Base-by-base conservation (phyloP, 306 rosid species). In the Cucumis melo region DNA sequence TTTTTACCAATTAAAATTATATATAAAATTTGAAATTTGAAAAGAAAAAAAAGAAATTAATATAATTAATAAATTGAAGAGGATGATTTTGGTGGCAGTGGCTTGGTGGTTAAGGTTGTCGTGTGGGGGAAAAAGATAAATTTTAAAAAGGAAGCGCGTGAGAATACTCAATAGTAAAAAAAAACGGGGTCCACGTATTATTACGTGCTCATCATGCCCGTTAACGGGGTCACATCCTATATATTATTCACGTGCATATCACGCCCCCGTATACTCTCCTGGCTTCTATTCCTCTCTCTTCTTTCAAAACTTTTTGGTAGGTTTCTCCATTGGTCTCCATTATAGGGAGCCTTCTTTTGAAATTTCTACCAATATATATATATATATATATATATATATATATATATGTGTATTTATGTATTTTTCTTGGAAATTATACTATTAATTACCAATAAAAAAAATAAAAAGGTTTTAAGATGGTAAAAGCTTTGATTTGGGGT, bases 41-140 rank as follows among this genome's bases (percentile, higher is more conserved):
- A 61, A 64, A 36, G 1, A n/a, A n/a, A n/a, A n/a, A n/a, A n/a
- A n/a, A n/a, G n/a, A n/a, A n/a, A n/a, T n/a, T n/a, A n/a, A n/a
- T n/a, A n/a, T n/a, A n/a, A n/a, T n/a, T n/a, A n/a, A n/a, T n/a
- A n/a, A n/a, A n/a, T n/a, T n/a, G n/a, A 6, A 6, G 56, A 23
- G 19, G 36, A 72, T 72, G 36, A 72, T 72, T 72, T 72, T 72
- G 76, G 59, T 68, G 74, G 74, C 74, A 44, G 74, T 41, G 38
- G 56, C 74, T 68, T 68, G 74, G 56, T 68, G 54, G 76, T 72
- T 72, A 72, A 72, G 76, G 60, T 72, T 72, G 60, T 72, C 76
- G 75, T 16, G 59, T 72, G 60, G 14, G 41, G 29, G 5, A 56
- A 56, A 8, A 8, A 15, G 27, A 48, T 24, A 32, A 32, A 3